Conservation (phyloP, 106 monocot genomes). For the Dendrobium nobile region DNA sequence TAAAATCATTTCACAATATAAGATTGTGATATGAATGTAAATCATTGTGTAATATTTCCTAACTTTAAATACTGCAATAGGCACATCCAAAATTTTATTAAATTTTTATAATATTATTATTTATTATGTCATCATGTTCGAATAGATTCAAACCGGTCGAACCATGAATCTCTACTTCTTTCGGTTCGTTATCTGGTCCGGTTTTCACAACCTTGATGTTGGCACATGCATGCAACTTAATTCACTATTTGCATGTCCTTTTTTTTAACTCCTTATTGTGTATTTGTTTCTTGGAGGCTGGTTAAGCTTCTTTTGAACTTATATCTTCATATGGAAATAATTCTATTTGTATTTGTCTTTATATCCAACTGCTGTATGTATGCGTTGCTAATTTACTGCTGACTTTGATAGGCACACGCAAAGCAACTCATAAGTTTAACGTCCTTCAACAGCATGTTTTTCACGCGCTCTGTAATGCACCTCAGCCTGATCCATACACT, state of each 20-base stretch:
- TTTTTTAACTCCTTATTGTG: background rate
- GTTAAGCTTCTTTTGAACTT: background rate
- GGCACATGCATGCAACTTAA: background rate
- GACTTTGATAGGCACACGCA: constrained; percentile 47
- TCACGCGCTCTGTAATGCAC: constrained; percentile 44
- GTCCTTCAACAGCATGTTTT: constrained; percentile 70
- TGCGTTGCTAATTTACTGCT: background rate
- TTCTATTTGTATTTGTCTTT: background rate
- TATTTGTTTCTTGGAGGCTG: background rate
- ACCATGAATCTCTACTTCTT: too few species aligned
- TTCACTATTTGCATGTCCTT: background rate
- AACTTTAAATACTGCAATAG: too few species aligned
- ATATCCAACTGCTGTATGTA: background rate
- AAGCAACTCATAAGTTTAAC: constrained; percentile 74
- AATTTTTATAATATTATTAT: too few species aligned
- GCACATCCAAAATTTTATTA: too few species aligned
- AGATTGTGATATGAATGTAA: background rate
- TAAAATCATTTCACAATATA: background rate
- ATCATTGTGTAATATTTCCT: background rate
- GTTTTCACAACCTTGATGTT: background rate
- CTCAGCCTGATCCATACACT: constrained; percentile 59
- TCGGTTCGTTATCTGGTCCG: too few species aligned
- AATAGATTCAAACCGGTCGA: too few species aligned
- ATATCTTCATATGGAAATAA: background rate
- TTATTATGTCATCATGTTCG: too few species aligned